Conservation (phyloP, 176 grass and related monocot genomes). For the Elymus sibiricus region DNA sequence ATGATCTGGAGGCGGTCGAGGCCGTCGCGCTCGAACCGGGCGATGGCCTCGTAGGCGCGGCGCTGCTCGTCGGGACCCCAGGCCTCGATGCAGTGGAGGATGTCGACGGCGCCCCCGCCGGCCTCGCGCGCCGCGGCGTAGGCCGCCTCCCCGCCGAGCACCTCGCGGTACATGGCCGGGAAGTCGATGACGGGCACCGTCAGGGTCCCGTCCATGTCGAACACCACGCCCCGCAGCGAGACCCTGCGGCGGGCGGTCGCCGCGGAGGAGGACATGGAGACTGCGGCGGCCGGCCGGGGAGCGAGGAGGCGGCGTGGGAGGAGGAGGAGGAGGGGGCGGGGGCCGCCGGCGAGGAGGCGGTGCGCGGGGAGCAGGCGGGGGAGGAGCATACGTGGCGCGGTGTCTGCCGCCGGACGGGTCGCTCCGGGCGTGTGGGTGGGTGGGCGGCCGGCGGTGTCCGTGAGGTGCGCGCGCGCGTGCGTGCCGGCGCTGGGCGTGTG, state of each 20-base stretch:
- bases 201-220: conserved; percentile 98
- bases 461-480: too few species aligned
- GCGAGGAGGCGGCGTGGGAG: conserved; percentile 2
- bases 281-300: neutral
- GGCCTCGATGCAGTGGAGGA: conserved; percentile 72
- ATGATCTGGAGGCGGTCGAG: conserved; percentile 94
- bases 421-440: neutral
- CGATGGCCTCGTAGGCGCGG: conserved; percentile 76
- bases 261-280: conserved; percentile 6
- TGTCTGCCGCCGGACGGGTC: conserved; percentile 15
- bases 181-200: conserved; percentile 96
- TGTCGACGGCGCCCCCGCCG: conserved; percentile 59
- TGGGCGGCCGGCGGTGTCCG: neutral
- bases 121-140: conserved; percentile 38
- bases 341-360: conserved; percentile 5
- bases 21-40: conserved; percentile 74
- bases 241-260: neutral
- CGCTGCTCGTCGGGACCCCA: conserved; percentile 61
- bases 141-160: conserved; percentile 67
- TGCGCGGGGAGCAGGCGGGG: conserved; percentile 27
- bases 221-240: conserved; percentile 67
- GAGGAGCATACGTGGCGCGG: conserved; percentile 39
- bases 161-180: conserved; percentile 81
- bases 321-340: neutral
- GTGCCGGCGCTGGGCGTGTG: too few species aligned